Evolutionary conservation across 257 asterid genomes (phyloP), one percentile per base, ranked within the genome.

Genomic region (Nicotiana paniculata): DNA sequence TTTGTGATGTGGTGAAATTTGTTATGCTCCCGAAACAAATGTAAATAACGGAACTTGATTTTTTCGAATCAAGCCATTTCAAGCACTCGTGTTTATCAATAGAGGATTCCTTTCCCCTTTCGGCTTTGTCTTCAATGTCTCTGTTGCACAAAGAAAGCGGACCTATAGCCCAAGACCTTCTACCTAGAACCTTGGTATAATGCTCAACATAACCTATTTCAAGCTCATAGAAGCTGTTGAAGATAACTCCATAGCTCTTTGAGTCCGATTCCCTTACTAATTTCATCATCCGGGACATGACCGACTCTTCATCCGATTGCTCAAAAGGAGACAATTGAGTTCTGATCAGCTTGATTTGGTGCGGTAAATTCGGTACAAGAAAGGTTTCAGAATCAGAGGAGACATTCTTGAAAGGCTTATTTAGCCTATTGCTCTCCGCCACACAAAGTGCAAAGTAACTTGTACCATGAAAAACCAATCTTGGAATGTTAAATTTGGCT

Each of bases 11-110:
- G 2, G 81, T 66, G n/a, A 91, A 90, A 1, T 61, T 83, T 0
- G 87, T 82, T 30, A 53, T 69, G 79, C 98, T 94, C 9, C 97
- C 97, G 2, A 90, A 91, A 70, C 97, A 91, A 2, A 89, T 17
- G 68, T 90, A 94, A 24, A 91, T 88, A 0, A 93, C 90, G 0
- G 97, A 93, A 80, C 89, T 75, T 0, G 89, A 86, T 28, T 67
- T 51, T 83, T 86, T 89, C 0, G 88, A 84, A 54, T 93, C 90
- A 3, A 93, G 90, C 98, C 98, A 94, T 0, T 86, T 55, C 48
- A 91, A 9, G 80, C 94, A 89, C 37, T 92, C 91, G 6, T 93
- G 84, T 39, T 82, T 87, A 32, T 89, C 91, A 1, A 93, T 85
- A 5, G 87, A 81, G 1, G 95, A 85, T 70, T 84, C 57, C 55